Evolutionary conservation across 257 asterid genomes (phyloP).

Genomic region (Nicotiana benthamiana): DNA sequence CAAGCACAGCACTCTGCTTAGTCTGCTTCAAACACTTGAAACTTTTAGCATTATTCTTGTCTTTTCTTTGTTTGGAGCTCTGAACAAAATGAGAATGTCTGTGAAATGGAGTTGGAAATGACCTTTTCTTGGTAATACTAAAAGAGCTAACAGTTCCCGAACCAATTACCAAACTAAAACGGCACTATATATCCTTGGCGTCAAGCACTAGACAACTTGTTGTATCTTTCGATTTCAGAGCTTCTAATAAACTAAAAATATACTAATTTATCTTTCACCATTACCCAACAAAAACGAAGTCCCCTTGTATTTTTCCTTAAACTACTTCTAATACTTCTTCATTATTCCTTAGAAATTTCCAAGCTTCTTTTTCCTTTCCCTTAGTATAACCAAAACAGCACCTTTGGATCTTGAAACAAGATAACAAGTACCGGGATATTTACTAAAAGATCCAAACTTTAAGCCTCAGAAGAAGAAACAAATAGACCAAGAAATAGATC

Average conservation of each 20-base stretch:
- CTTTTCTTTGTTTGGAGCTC: not conserved
- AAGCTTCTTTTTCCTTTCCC: too few relatives aligned
- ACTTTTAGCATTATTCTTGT: not conserved
- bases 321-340: too few relatives aligned
- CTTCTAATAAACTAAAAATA: not conserved
- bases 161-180: slow-evolving; percentile 15
- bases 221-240: slow-evolving; percentile 12
- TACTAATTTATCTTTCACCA: not conserved
- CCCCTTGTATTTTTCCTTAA: not conserved
- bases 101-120: not conserved
- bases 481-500: slow-evolving; percentile 18
- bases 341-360: too few relatives aligned
- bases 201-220: slow-evolving; percentile 23
- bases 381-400: too few relatives aligned
- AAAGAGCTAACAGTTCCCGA: not conserved
- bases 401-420: slow-evolving; percentile 5
- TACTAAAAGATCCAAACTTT: slow-evolving; percentile 26
- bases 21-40: not conserved
- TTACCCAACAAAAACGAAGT: not conserved
- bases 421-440: not conserved
- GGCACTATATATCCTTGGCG: slow-evolving; percentile 16
- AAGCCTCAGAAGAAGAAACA: slow-evolving; percentile 15
- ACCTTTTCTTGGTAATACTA: slow-evolving; percentile 12
- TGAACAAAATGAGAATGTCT: slow-evolving; percentile 9
- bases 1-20: not conserved